phyloP scores from a whole-genome alignment of 495 filamentous ascomycete genomes.

The Saxispiralis lemnorum region DNA sequence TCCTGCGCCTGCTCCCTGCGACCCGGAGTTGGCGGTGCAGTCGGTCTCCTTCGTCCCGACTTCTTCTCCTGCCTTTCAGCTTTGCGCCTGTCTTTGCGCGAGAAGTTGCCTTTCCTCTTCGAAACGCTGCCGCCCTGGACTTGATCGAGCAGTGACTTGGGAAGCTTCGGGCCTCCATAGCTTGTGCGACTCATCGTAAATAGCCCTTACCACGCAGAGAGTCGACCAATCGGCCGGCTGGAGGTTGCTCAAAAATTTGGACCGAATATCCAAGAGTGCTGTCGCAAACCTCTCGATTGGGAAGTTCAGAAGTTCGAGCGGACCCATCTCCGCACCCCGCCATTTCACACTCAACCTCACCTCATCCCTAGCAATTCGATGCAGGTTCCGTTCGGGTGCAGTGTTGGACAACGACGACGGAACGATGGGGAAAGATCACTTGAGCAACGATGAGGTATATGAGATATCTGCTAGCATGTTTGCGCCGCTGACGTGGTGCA shows the following conservation, averaged over 20 bases:
- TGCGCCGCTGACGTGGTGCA: slow-evolving; percentile 24
- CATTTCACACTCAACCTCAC: not conserved
- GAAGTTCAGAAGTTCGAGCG: too few species aligned
- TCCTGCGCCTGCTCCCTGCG: slow-evolving; percentile 12
- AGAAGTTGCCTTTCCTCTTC: slow-evolving; percentile 23
- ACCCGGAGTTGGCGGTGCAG: not conserved
- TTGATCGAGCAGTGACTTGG: slow-evolving; percentile 40
- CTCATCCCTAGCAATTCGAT: not conserved
- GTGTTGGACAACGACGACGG: not conserved
- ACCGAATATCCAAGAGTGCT: slow-evolving; percentile 14
- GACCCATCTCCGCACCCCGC: too few species aligned
- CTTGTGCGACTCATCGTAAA: slow-evolving; percentile 22
- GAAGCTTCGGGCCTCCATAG: slow-evolving; percentile 45
- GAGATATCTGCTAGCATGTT: not conserved
- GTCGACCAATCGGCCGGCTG: too few species aligned
- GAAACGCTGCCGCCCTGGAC: slow-evolving; percentile 28
- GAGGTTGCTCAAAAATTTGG: not conserved
- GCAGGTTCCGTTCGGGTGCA: not conserved
- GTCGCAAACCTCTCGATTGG: too few species aligned
- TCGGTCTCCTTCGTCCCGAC: slow-evolving; percentile 15
- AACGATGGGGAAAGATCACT: slow-evolving; percentile 39
- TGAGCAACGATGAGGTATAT: slow-evolving; percentile 59
- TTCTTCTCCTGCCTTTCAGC: slow-evolving; percentile 41
- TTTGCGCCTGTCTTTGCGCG: slow-evolving; percentile 45
- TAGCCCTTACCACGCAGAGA: too few species aligned